phyloP scores from a whole-genome alignment of 129 eudicot species.

The Oenanthe sinensis region DNA sequence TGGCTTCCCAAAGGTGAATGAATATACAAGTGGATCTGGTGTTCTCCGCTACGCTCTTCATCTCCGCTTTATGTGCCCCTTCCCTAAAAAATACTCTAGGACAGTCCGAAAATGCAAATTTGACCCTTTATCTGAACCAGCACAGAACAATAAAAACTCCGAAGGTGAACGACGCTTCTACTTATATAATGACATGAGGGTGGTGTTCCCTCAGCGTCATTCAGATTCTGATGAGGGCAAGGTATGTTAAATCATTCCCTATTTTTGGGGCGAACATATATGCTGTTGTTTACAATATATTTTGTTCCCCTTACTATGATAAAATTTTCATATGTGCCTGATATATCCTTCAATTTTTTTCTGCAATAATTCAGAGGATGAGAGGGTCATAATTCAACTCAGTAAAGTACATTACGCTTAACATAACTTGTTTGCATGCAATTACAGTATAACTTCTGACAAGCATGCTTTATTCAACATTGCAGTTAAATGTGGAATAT shows the following conservation, averaged over 20 bases:
- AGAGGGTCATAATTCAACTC: too few relatives aligned
- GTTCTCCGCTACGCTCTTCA: conserved; percentile 95
- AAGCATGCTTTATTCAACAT: conserved; percentile 16
- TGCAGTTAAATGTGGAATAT: conserved; percentile 85
- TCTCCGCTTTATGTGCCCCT: conserved; percentile 76
- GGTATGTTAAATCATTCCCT: conserved; percentile 38
- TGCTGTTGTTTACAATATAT: too few relatives aligned
- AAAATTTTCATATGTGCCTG: too few relatives aligned
- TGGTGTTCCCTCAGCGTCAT: conserved; percentile 98
- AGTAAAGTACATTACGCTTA: too few relatives aligned
- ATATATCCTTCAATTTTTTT: too few relatives aligned
- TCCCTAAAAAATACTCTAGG: conserved; percentile 39
- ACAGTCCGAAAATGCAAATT: conserved; percentile 48
- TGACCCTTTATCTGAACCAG: conserved; percentile 46
- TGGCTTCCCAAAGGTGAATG: conserved; percentile 46
- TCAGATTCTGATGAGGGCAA: conserved; percentile 99
- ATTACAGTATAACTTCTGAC: background rate
- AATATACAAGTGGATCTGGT: conserved; percentile 39
- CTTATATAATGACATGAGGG: conserved; percentile 85
- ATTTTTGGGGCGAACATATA: too few relatives aligned
- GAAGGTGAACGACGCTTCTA: conserved; percentile 74
- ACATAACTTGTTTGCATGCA: too few relatives aligned
- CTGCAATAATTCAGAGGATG: too few relatives aligned
- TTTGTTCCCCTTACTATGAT: too few relatives aligned
- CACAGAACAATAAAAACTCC: conserved; percentile 18